A percentile compares a stretch with the other conserved stretches of the same genome.
Evolutionary conservation across 1,284 basidiomycete species (phyloP).

Genomic region (Amylostereum areolatum): DNA sequence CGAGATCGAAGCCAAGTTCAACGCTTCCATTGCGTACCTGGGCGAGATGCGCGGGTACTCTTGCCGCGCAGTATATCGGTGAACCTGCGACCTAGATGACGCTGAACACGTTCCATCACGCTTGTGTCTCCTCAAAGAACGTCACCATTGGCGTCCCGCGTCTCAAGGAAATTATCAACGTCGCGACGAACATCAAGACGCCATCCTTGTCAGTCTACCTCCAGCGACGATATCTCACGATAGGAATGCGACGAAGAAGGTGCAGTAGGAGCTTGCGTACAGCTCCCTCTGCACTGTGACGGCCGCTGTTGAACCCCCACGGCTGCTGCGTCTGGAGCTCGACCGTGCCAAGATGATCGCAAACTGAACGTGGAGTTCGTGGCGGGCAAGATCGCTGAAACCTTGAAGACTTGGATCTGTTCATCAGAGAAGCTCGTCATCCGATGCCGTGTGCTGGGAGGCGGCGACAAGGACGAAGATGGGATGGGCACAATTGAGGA

Average conservation of each 20-base stretch:
- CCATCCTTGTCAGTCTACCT: slow-evolving; percentile 93
- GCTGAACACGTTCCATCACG: slow-evolving; percentile 96
- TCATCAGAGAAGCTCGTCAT: slow-evolving; percentile 98
- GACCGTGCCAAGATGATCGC: slow-evolving; percentile 96
- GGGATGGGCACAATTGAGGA: too few species aligned
- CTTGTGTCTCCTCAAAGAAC: slow-evolving; percentile 97
- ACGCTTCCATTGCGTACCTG: slow-evolving; percentile 85
- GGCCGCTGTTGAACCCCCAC: slow-evolving; percentile 93
- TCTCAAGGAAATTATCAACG: slow-evolving; percentile 98
- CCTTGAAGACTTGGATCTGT: slow-evolving; percentile 94
- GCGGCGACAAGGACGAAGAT: too few species aligned
- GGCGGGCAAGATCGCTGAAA: slow-evolving; percentile 89
- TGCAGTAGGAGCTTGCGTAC: slow-evolving; percentile 90
- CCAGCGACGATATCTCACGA: slow-evolving; percentile 61
- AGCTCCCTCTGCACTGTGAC: slow-evolving; percentile 95
- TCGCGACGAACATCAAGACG: slow-evolving; percentile 97
- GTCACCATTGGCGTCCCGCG: slow-evolving; percentile 98
- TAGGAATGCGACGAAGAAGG: slow-evolving; percentile 69
- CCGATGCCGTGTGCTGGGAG: slow-evolving; percentile 97
- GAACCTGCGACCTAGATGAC: slow-evolving; percentile 99
- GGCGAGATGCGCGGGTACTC: slow-evolving; percentile 99
- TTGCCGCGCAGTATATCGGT: slow-evolving; percentile 98
- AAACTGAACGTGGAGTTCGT: slow-evolving; percentile 96
- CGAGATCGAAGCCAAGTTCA: slow-evolving; percentile 94
- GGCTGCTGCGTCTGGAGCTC: slow-evolving; percentile 94